These are phyloP conservation scores for Lachancea nothofagi DNA, from an alignment of 805 yeast genomes.

Conservation along the genomic window DNA sequence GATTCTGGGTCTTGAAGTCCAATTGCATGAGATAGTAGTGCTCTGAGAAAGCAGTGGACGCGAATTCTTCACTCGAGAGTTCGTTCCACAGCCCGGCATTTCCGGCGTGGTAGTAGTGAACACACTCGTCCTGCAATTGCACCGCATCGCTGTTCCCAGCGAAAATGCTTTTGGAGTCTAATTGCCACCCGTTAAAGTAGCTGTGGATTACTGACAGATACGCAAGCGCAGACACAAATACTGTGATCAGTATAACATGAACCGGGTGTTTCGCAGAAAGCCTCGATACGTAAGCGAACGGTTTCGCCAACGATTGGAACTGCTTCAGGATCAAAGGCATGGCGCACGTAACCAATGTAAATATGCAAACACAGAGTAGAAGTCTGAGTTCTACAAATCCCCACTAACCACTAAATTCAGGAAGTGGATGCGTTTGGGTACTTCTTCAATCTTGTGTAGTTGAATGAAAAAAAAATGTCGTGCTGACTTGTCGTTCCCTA, in stretches of 20 bases:
- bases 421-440: neutral
- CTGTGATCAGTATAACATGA: slow-evolving; percentile 68
- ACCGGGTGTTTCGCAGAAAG: slow-evolving; percentile 78
- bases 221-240: slow-evolving; percentile 72
- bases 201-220: slow-evolving; percentile 72
- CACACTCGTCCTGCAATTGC: slow-evolving; percentile 23
- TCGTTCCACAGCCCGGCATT: slow-evolving; percentile 18
- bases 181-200: slow-evolving; percentile 42
- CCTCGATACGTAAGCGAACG: slow-evolving; percentile 44
- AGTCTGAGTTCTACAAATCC: too few relatives aligned
- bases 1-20: slow-evolving; percentile 22
- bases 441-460: neutral
- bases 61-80: slow-evolving; percentile 17
- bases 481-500: slow-evolving; percentile 1
- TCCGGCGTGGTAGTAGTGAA: slow-evolving; percentile 24
- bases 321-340: slow-evolving; percentile 31
- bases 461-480: slow-evolving; percentile 1
- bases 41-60: slow-evolving; percentile 13
- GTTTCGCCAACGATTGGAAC: slow-evolving; percentile 30
- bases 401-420: neutral
- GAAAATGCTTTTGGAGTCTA: slow-evolving; percentile 23
- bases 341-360: too few relatives aligned
- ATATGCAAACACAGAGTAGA: neutral
- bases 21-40: slow-evolving; percentile 30
- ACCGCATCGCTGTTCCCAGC: slow-evolving; percentile 16